A percentile compares a stretch with the other conserved stretches of the same genome.
Evolutionary conservation across 2,329 filamentous ascomycete genomes (phyloP).

Genomic region (Fusarium robinianum): DNA sequence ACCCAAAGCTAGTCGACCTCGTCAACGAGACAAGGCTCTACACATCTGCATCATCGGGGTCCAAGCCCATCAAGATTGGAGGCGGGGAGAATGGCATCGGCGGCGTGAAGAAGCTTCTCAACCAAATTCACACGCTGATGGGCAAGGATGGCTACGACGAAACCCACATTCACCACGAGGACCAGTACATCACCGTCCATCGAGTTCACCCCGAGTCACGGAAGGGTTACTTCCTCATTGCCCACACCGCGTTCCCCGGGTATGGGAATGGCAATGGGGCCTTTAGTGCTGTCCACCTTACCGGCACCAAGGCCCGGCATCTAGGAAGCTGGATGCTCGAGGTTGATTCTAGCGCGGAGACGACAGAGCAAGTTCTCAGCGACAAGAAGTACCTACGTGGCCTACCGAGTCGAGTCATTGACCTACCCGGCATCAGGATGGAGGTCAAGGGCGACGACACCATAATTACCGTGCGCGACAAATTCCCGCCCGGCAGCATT

Average conservation of each 20-base stretch:
- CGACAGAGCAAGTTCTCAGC: conserved; percentile 64
- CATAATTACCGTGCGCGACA: conserved; percentile 76
- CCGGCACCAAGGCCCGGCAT: conserved; percentile 81
- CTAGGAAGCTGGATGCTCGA: conserved; percentile 92
- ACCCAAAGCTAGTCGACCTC: conserved; percentile 89
- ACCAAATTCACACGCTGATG: conserved; percentile 94
- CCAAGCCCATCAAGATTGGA: conserved; percentile 63
- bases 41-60: conserved; percentile 72
- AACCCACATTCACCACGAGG: conserved; percentile 95
- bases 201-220: conserved; percentile 89
- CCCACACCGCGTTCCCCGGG: conserved; percentile 93
- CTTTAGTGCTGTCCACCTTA: conserved; percentile 78
- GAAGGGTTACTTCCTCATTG: conserved; percentile 93
- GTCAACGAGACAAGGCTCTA: conserved; percentile 89
- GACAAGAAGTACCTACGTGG: conserved; percentile 78
- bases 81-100: conserved; percentile 84
- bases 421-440: conserved; percentile 73
- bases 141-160: conserved; percentile 93
- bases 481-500: conserved; percentile 92
- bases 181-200: conserved; percentile 95
- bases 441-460: conserved; percentile 75
- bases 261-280: conserved; percentile 83
- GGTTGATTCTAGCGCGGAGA: conserved; percentile 76
- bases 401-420: conserved; percentile 79
- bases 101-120: conserved; percentile 87